Evolutionary conservation across 2,329 filamentous ascomycete species (phyloP).

Genomic region (Stemphylium beticola): DNA sequence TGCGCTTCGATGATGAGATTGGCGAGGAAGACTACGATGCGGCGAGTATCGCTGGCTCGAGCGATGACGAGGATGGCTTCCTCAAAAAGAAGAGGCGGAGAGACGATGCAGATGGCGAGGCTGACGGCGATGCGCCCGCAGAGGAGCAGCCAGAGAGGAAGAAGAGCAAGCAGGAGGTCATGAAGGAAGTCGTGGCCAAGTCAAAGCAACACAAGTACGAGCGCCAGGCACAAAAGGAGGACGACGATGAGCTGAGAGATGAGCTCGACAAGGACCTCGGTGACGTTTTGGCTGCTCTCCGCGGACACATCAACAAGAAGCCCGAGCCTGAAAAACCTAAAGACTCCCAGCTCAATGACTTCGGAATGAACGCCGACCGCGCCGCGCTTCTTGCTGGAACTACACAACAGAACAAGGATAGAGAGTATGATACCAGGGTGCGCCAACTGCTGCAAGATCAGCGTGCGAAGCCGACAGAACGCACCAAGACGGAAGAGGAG

Average conservation of each 20-base stretch:
- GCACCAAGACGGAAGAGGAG: slow-evolving; percentile 71
- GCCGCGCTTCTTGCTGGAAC: slow-evolving; percentile 65
- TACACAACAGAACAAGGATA: slow-evolving; percentile 74
- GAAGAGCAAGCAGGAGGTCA: slow-evolving; percentile 95
- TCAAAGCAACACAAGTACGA: slow-evolving; percentile 96
- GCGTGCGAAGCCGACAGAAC: slow-evolving; percentile 81
- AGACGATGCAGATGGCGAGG: slow-evolving; percentile 57
- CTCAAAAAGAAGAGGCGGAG: slow-evolving; percentile 52
- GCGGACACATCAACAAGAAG: slow-evolving; percentile 60
- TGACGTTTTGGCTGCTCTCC: slow-evolving; percentile 75
- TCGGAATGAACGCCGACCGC: slow-evolving; percentile 65
- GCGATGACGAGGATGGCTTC: slow-evolving; percentile 49
- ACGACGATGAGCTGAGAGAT: slow-evolving; percentile 85
- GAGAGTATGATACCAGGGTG: slow-evolving; percentile 84
- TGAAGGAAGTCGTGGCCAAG: slow-evolving; percentile 97
- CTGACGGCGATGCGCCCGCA: slow-evolving; percentile 39
- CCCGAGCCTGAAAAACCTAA: slow-evolving; percentile 51
- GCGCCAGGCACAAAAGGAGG: slow-evolving; percentile 88
- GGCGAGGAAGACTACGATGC: slow-evolving; percentile 77
- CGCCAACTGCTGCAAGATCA: slow-evolving; percentile 84
- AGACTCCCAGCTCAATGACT: slow-evolving; percentile 48
- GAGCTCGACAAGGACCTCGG: slow-evolving; percentile 84
- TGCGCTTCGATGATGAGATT: slow-evolving; percentile 66
- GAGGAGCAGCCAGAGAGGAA: slow-evolving; percentile 76
- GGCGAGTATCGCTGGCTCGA: slow-evolving; percentile 66